Base-by-base conservation (phyloP, 805 yeast genomes). In the Candida maris region DNA sequence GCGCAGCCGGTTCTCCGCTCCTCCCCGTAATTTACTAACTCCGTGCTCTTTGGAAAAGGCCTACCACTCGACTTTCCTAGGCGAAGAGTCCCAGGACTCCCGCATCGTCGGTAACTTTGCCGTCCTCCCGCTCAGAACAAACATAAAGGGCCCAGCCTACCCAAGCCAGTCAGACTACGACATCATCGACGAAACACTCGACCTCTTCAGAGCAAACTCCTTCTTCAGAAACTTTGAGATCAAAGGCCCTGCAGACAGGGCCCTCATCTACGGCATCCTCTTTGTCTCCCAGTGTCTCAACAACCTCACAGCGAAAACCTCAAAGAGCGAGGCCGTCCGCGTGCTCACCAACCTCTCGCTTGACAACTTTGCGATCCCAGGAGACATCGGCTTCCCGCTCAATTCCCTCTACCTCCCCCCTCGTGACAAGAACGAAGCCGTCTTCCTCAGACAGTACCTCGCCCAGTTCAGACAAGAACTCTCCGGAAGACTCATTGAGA, bases 191-290 rank as follows among this genome's bases (percentile, higher is more conserved):
- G 99, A 93, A 61, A 73, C 80, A 19, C 65, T 93, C 37, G 97
- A 93, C 62, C 71, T 93, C 37, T 93, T 93, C 64, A 73, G 98
- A 48, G 96, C 97, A 51, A 93, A 93, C 62, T 85, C 96, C 9
- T 91, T 93, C 65, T 93, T 93, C 75, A 84, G 85, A 59, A 93
- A 93, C 70, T 93, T 93, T 60, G 98, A 93, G 65, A 89, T 93
- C 67, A 87, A 87, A 61, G 96, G 96, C 9, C 85, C 95, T 16
- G 83, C 96, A 3, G 99, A 93, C 60, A 74, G 99, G 48, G 75
- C 91, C 8, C 69, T 93, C 41, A 89, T 94, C 51, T 93, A 93
- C 60, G 99, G 98, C 15, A 93, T 93, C 37, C 67, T 93, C 41
- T 93, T 77, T 59, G 78, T 86, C 23, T 85, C 94, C 33, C 95